Evolutionary conservation across 1,284 basidiomycete genomes (phyloP), one percentile per base, ranked within the genome.

Genomic region (Hypsizygus ulmarius): DNA sequence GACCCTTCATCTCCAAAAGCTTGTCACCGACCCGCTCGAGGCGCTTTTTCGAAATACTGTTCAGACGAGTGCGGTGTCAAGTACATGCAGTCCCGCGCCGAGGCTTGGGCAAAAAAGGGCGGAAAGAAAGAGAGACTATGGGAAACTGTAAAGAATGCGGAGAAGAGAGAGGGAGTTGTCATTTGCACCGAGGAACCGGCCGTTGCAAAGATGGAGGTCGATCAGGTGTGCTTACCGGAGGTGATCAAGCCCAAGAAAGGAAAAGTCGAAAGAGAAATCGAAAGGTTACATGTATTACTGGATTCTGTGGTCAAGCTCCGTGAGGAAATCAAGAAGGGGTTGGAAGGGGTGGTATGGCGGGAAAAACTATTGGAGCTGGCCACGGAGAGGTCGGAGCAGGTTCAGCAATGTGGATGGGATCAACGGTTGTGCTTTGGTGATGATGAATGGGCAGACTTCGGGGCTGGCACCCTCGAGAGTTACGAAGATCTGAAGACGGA

Each of bases 31-130:
- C 84, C 90, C 8, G 81, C 85, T 9, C 82, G 87, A 11, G 84
- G 87, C 14, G 79, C 77, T 6, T 82, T 90, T 56, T 92, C 89
- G 12, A 93, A 93, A 64, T 93, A 89, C 60, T 91, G 88, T 60
- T 90, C 87, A 2, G 82, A 88, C 43, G 84, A 84, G 52, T 91
- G 88, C 56, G 88, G 89, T 11, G 67, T 87, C 51, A 77, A 75
- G 56, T 82, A 75, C 61, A 81, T 88, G 79, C 77, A 78, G 53
- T 67, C 69, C 39, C 81, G 79, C 35, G 79, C 87, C 39, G 71
- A 79, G 35, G 66, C 63, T 19, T 89, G 79, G 78, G 66, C 75
- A 11, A 75, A 73, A 53, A 74, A 73, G 28, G 83, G 81, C 16
- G 84, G 84, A 3, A 77, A 77, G 57, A 73, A 74, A 48, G 75